Evolutionary conservation across 139 green algal genomes (phyloP), one percentile per base, ranked within the genome.

Genomic region (Coelastrella sp.): DNA sequence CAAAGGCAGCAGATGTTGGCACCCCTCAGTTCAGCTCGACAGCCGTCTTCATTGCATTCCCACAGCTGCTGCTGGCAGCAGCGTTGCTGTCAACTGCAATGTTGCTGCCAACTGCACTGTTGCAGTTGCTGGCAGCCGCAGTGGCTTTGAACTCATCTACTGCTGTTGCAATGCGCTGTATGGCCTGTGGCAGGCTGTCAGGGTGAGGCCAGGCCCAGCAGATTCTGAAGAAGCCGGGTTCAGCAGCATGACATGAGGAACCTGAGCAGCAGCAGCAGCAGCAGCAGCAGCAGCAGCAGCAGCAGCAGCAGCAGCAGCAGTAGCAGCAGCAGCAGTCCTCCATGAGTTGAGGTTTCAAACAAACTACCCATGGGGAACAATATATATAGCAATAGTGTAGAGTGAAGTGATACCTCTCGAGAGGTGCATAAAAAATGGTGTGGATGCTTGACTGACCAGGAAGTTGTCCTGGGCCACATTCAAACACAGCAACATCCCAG

Each of bases 171-270:
- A 95, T 89, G 4, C 95, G 84, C 25, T 59, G 58, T 63, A 96
- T 91, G 0, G 93, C 93, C 60, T 85, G 89, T 0, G 82, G 66
- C 57, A 97, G 89, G 12, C 94, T 93, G 9, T 88, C 91, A 0
- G 74, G 14, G 0, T 92, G 90, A 22, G 95, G 85, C 93, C 94
- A 97, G 7, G 96, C 96, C 91, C 95, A 98, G 91, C 96, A 98
- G 7, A 96, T 73, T 9, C 96, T 92, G 92, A 98, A 98, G 92
- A 91, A 97, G 58, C 96, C 96, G 0, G 96, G 96, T 87, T 94
- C 90, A 7, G 88, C 57, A 0, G 93, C 95, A 82, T 96, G 94
- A 82, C 95, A 98, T 25, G 87, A 89, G 65, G 95, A 58, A 80
- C 96, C 94, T 95, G 93, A 25, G 93, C 24, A 88, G 56, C 22